phyloP scores from a whole-genome alignment of 2,329 filamentous ascomycete genomes.

The Fusarium clavum region DNA sequence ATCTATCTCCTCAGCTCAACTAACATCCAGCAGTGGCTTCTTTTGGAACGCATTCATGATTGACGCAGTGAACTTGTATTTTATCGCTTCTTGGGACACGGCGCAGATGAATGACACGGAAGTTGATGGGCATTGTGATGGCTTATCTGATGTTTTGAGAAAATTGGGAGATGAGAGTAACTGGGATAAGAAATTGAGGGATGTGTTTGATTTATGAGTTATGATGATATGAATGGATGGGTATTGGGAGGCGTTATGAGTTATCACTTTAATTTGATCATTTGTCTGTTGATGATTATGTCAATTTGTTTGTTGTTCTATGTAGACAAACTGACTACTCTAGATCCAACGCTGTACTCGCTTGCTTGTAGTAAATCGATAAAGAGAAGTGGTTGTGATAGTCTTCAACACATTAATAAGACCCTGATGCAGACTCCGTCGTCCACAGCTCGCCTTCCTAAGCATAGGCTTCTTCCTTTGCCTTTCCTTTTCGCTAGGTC shows the following conservation, averaged over 20 bases:
- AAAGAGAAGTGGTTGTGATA: background rate
- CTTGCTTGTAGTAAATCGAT: background rate
- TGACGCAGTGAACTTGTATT: slow-evolving; percentile 49
- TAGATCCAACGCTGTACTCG: background rate
- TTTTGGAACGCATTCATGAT: slow-evolving; percentile 56
- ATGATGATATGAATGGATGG: background rate
- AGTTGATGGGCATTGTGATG: slow-evolving; percentile 49
- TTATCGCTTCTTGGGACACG: slow-evolving; percentile 56
- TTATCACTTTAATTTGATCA: background rate
- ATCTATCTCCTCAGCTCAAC: slow-evolving; percentile 7
- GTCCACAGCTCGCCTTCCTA: too few species aligned
- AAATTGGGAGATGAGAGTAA: slow-evolving; percentile 44
- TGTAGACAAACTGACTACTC: background rate
- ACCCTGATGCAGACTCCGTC: too few species aligned
- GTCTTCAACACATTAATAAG: too few species aligned
- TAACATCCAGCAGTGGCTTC: slow-evolving; percentile 45
- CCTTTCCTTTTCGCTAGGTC: fast-evolving
- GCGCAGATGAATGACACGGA: slow-evolving; percentile 52
- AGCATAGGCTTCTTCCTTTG: background rate
- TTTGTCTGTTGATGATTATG: too few species aligned
- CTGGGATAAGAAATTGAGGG: slow-evolving; percentile 46
- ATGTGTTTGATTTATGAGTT: slow-evolving; percentile 42
- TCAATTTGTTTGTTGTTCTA: too few species aligned
- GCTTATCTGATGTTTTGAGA: slow-evolving; percentile 49
- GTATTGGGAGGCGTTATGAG: background rate